These are phyloP conservation scores for Claviceps digitariae DNA, from an alignment of 2,329 filamentous ascomycete species.

Conservation along the genomic window DNA sequence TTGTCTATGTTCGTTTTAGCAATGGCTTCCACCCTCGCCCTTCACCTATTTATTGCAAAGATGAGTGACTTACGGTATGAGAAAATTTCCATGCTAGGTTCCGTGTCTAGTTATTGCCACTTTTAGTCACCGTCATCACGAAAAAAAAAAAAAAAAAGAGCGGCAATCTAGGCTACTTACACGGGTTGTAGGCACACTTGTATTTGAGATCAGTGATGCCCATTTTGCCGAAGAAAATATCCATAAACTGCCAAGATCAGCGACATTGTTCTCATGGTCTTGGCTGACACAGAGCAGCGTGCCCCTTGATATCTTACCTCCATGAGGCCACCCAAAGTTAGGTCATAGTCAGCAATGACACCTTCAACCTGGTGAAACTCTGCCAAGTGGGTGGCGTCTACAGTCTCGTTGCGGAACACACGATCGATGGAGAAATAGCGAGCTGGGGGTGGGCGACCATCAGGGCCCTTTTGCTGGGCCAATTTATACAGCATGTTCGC, in stretches of 20 bases:
- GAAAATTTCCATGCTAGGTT: conserved; percentile 97
- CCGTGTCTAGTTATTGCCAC: conserved; percentile 43
- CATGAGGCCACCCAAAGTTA: conserved; percentile 86
- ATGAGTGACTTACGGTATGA: conserved; percentile 44
- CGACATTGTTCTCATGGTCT: too few species aligned
- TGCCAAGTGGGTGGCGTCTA: conserved; percentile 90
- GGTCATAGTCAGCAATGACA: conserved; percentile 90
- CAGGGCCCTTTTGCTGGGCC: conserved; percentile 65
- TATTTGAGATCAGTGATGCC: conserved; percentile 74
- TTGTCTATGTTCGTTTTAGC: conserved; percentile 32
- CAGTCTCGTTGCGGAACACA: conserved; percentile 94
- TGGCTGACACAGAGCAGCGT: background rate
- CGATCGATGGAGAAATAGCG: conserved; percentile 97
- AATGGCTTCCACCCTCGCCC: background rate
- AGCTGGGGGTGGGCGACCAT: conserved; percentile 51
- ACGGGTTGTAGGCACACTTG: conserved; percentile 58
- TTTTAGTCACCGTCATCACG: conserved; percentile 58
- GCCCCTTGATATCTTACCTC: conserved; percentile 21
- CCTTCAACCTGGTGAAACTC: conserved; percentile 99
- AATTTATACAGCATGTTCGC: conserved; percentile 85
- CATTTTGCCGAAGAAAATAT: conserved; percentile 94
- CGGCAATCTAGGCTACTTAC: conserved; percentile 2
- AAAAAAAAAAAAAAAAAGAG: background rate
- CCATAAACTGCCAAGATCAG: conserved; percentile 50
- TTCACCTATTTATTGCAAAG: background rate